These are phyloP conservation scores for Trypanosoma platydactyli DNA, from an alignment of 208 protist genomes.

Conservation along the genomic window DNA sequence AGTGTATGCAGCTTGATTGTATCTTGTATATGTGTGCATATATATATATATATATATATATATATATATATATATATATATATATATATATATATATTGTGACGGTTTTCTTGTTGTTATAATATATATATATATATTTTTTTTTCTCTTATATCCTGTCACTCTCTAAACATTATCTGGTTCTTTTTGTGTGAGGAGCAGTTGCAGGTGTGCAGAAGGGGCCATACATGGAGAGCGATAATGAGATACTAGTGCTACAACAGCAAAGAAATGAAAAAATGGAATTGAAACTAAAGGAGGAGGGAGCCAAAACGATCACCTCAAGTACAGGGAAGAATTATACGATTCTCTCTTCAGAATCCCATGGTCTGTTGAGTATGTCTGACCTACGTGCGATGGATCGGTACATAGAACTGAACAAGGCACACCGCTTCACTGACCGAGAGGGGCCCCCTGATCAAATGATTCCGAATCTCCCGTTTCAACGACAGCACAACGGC, in stretches of 20 bases:
- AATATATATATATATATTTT: not conserved
- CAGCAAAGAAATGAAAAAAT: not conserved
- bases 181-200: constrained; percentile 5
- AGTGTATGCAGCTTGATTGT: constrained; percentile 2
- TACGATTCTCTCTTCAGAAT: constrained; percentile 47
- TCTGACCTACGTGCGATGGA: constrained; percentile 55
- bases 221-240: not conserved
- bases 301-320: constrained; percentile 20
- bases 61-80: constrained; percentile 18
- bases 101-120: not conserved
- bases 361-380: constrained; percentile 47
- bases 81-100: not conserved
- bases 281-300: not conserved
- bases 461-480: constrained; percentile 65
- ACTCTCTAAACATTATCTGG: not conserved
- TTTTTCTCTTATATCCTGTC: not conserved
- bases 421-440: constrained; percentile 36
- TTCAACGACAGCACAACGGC: constrained; percentile 39
- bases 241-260: not conserved
- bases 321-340: constrained; percentile 62
- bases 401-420: constrained; percentile 48
- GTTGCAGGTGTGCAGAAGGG: not conserved
- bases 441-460: constrained; percentile 34
- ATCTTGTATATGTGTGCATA: not conserved
- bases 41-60: constrained; percentile 11